Base-by-base conservation (phyloP, 768 basidiomycete genomes). In the Mycena vulgaris region DNA sequence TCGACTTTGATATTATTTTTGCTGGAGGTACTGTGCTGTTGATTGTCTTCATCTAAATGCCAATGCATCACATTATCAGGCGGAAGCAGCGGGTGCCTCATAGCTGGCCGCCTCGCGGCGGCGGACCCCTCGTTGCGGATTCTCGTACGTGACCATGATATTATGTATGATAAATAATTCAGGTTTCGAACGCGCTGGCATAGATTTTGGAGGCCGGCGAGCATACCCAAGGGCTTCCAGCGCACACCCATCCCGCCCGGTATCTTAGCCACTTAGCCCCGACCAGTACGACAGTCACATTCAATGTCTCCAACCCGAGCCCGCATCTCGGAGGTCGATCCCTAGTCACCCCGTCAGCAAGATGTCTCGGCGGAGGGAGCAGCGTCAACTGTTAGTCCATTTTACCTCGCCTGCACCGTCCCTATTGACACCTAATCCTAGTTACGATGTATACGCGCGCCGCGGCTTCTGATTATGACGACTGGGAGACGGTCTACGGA, bases 321-420 rank as follows among this genome's bases (percentile, higher is more conserved):
- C 72, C 85, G 25, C 59, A 78, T 33, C 42, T 75, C 14, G 79
- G 72, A 1, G 83, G 82, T 1, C 83, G 87, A 5, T 57, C 77
- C 0, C 47, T 74, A 2, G 37, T 83, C 35, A 75, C 82, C 0
- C 79, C 78, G 7, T 76, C 75, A 7, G 87, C 82, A 3, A 75
- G 81, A 52, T 80, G 79, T 40, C 66, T 89, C 1, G 87, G 87
- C 3, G 87, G 87, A 1, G 87, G 87, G 0, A 86, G 85, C 1
- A 79, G 81, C 51, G 80, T 88, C 27, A 88, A 88, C 61, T 84
- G 86, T 86, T 45, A 49, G 78, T 69, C 19, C 17, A 23, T n/a
- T 10, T 53, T 33, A 27, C 7, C 9, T 35, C 23, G 5, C 11
- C 10, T 31, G n/a, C n/a, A 10, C 25, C 17, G 40, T 35, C 2